Conservation (phyloP, 108 stramenopile species). For the Cylindrotheca closterium region DNA sequence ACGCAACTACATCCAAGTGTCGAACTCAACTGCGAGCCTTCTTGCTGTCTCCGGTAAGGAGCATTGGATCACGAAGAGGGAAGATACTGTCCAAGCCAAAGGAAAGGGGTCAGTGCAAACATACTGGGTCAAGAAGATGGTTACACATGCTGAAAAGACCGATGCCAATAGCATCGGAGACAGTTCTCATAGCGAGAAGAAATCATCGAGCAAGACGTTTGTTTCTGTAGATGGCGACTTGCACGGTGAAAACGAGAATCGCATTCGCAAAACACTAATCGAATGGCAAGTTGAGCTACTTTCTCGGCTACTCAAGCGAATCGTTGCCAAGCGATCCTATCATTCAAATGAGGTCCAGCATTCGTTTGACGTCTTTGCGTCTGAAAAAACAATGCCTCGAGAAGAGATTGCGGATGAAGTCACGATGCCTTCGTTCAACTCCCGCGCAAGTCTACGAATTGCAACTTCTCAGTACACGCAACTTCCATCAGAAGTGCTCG, state of each 20-base stretch:
- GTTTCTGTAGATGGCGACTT: not conserved
- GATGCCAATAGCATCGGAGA: no score
- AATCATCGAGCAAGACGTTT: not conserved
- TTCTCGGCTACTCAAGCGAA: conserved; percentile 14
- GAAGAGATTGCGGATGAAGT: conserved; percentile 21
- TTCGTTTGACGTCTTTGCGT: not conserved
- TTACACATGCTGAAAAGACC: not conserved
- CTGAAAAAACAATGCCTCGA: not conserved
- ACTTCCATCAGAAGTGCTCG: conserved; percentile 4
- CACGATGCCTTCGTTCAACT: conserved; percentile 13
- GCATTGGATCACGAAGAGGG: conserved; percentile 41
- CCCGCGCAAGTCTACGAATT: not conserved
- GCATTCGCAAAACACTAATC: not conserved
- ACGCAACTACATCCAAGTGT: conserved; percentile 43
- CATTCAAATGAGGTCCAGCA: not conserved
- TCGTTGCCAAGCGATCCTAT: conserved; percentile 11
- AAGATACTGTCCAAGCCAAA: conserved; percentile 34
- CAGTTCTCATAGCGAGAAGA: not conserved
- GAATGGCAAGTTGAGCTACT: conserved; percentile 18
- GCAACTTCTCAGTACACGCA: not conserved
- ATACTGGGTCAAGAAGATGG: conserved; percentile 24
- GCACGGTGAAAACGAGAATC: not conserved
- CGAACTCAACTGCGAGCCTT: conserved; percentile 42
- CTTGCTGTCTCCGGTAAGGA: conserved; percentile 30
- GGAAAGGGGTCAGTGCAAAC: conserved; percentile 51